These are phyloP conservation scores for Phytophthora constricta DNA, from an alignment of 352 stramenopile genomes.

Conservation along the genomic window DNA sequence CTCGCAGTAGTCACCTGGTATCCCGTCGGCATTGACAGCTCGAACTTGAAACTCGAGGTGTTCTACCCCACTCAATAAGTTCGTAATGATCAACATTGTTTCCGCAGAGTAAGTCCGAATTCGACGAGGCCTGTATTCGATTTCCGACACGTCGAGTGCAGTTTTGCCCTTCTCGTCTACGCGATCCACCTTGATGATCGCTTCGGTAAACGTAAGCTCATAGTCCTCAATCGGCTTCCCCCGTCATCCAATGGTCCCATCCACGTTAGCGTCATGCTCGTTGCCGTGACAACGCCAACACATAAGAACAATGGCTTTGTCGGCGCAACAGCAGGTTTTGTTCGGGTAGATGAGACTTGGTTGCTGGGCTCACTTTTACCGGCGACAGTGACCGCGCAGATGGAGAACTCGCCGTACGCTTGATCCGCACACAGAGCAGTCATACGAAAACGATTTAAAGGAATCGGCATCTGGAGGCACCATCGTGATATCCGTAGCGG, in stretches of 20 bases:
- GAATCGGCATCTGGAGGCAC: constrained; percentile 59
- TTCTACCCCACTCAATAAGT: constrained; percentile 68
- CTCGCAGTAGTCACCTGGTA: constrained; percentile 57
- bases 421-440: constrained; percentile 46
- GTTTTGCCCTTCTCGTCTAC: constrained; percentile 47
- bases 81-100: constrained; percentile 44
- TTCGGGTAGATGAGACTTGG: constrained; percentile 41
- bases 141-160: constrained; percentile 62
- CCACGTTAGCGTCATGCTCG: constrained; percentile 74
- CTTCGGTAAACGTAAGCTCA: constrained; percentile 68
- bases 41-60: constrained; percentile 72
- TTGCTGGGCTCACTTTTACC: constrained; percentile 65
- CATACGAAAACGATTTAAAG: constrained; percentile 53
- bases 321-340: constrained; percentile 39
- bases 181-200: constrained; percentile 45
- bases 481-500: constrained; percentile 50
- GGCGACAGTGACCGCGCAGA: constrained; percentile 61
- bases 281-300: constrained; percentile 57
- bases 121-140: constrained; percentile 59
- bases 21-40: constrained; percentile 62
- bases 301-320: constrained; percentile 56
- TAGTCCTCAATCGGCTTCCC: constrained; percentile 70
- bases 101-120: constrained; percentile 55
- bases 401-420: constrained; percentile 54
- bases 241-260: constrained; percentile 63